Evolutionary conservation across 306 rosid genomes (phyloP), one percentile per base, ranked within the genome.

Genomic region (Gynostemma pentaphyllum): DNA sequence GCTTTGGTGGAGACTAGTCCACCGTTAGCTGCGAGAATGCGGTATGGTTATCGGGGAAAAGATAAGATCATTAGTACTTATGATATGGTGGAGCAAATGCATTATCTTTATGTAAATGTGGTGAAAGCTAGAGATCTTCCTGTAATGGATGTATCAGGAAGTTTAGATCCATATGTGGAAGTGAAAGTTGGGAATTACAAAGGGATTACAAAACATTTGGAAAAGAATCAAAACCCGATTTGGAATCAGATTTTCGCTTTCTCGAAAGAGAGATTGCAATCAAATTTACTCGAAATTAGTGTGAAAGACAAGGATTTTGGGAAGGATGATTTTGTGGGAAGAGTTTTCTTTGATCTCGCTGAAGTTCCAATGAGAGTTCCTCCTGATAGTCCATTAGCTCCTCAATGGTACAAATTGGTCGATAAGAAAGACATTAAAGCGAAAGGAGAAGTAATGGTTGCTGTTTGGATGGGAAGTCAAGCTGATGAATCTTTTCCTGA

Each of bases 401-500:
- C 99, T 75, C 99, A 88, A 36, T 92, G 98, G 98, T 88, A 88
- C 77, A 80, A 70, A 57, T 49, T 92, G 75, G 87, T 73, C 67
- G 87, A 92, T 62, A 88, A 79, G 80, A 74, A 82, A 1, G 97
- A 94, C 10, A 12, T 0, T 7, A 92, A 81, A 64, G 41, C 61
- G 23, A 65, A 62, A 64, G 96, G 99, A 9, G 99, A 92, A 55
- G 30, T 92, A 22, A 88, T 92, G 98, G 90, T 92, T 40, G 98
- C 96, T 0, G 98, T 92, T 66, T 92, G 98, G 98, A 71, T 84
- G 78, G 99, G 99, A 70, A 92, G 96, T 19, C 99, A 92, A 45
- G 99, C 99, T 2, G 99, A 92, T 39, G 99, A 88, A 75, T 81
- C 87, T 0, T 92, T 92, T 48, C 78, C 96, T 1, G 96, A 92